Evolutionary conservation across 2,329 filamentous ascomycete genomes (phyloP), one percentile per base, ranked within the genome.

Genomic region (Cercospora canescens): DNA sequence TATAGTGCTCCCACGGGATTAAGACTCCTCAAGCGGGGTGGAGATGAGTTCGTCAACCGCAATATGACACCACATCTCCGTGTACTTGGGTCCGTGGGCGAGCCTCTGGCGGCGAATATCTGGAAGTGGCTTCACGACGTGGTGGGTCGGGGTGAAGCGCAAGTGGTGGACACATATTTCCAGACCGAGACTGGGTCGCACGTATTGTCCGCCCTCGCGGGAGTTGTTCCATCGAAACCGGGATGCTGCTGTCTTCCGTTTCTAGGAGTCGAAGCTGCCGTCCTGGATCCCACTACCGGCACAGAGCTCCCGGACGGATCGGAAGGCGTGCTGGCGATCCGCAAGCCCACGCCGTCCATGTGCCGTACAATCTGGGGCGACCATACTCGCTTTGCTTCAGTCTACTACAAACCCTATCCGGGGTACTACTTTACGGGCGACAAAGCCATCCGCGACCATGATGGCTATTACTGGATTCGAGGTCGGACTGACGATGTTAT

Each of bases 101-200:
- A 99, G 83, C 94, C 94, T 39, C 98, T 99, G 75, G 94, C 95
- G 18, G 92, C 94, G 21, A 95, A 99, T 80, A 91, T 98, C 65
- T 99, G 94, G 94, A 97, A 97, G 83, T 99, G 94, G 98, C 97
- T 58, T 82, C 94, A 93, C 78, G 93, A 98, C 80, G 86, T 91
- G 72, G 93, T 99, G 61, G 94, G 95, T 76, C 95, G 92, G 85
- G 90, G 93, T 80, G 89, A 96, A 80, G 90, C 92, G 52, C 94
- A 98, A 76, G 85, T 99, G 79, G 89, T 97, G 64, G 94, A 98
- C 79, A 99, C 94, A 62, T 99, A 98, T 86, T 99, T 95, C 94
- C 94, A 99, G 87, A 99, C 94, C 60, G 94, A 99, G 84, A 98
- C 95, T 1, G 94, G 95, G 63, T 97, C 92, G 69, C 89, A 98